Percentiles rank a stretch among this genome's conserved stretches.
phyloP scores from a whole-genome alignment of 306 rosid species.

The Acacia acuminata region DNA sequence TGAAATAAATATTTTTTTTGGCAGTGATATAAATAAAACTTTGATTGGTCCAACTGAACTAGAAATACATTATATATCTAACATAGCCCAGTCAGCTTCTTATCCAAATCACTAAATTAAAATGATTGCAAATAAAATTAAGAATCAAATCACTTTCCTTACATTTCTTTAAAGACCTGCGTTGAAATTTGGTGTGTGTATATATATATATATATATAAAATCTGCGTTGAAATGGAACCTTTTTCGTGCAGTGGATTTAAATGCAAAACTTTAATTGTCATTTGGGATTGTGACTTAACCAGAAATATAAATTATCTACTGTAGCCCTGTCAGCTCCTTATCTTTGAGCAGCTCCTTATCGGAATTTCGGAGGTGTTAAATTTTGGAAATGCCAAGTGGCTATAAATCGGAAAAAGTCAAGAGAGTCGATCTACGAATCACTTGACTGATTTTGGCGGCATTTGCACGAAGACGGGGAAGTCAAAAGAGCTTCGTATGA shows the following conservation, averaged over 20 bases:
- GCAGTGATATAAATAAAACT: too few relatives aligned
- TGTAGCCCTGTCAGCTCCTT: background rate
- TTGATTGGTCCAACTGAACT: too few relatives aligned
- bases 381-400: background rate
- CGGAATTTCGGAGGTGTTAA: background rate
- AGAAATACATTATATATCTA: too few relatives aligned
- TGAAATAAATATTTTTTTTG: too few relatives aligned
- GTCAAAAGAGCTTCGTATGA: constrained; percentile 27
- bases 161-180: background rate
- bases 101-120: background rate
- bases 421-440: background rate
- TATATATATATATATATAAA: too few relatives aligned
- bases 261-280: background rate
- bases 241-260: background rate
- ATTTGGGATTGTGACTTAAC: background rate
- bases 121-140: background rate
- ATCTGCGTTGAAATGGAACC: background rate
- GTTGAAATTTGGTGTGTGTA: background rate
- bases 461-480: constrained; percentile 4
- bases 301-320: background rate
- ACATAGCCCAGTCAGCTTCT: background rate
- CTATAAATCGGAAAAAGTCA: background rate
- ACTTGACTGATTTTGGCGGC: constrained; percentile 12
- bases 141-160: background rate
- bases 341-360: background rate